Evolutionary conservation across 202 grass and related monocot species (phyloP).

Genomic region (Cymbopogon flexuosus): DNA sequence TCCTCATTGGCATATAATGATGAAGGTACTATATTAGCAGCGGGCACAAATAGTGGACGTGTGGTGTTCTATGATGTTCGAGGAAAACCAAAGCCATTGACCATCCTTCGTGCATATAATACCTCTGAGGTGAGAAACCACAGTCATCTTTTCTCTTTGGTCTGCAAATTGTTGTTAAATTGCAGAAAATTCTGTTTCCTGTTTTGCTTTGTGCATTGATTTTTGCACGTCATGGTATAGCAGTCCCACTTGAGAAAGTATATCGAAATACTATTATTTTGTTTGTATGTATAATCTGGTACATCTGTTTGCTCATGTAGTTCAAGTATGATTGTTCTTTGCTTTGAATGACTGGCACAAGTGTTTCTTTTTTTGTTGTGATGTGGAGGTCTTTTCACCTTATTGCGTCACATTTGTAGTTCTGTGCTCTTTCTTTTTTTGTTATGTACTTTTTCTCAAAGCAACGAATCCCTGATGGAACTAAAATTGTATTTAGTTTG

Average conservation of each 20-base stretch:
- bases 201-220: background rate
- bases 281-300: background rate
- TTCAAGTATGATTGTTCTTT: background rate
- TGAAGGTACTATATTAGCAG: constrained; percentile 83
- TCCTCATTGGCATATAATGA: constrained; percentile 86
- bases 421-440: background rate
- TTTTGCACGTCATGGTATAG: background rate
- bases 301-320: constrained; percentile 2
- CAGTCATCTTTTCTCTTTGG: constrained; percentile 21
- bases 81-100: constrained; percentile 85
- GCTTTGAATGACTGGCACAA: background rate
- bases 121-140: constrained; percentile 67
- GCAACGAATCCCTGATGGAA: background rate
- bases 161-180: constrained; percentile 8
- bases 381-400: background rate
- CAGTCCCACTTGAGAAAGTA: background rate
- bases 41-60: constrained; percentile 88
- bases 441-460: background rate
- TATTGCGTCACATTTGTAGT: background rate
- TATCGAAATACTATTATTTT: background rate
- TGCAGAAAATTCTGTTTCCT: background rate
- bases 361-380: background rate
- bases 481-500: constrained; percentile 10
- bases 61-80: constrained; percentile 96
- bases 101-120: constrained; percentile 84